These are phyloP conservation scores for Baorangia bicolor DNA, from an alignment of 768 basidiomycete genomes.

Conservation along the genomic window DNA sequence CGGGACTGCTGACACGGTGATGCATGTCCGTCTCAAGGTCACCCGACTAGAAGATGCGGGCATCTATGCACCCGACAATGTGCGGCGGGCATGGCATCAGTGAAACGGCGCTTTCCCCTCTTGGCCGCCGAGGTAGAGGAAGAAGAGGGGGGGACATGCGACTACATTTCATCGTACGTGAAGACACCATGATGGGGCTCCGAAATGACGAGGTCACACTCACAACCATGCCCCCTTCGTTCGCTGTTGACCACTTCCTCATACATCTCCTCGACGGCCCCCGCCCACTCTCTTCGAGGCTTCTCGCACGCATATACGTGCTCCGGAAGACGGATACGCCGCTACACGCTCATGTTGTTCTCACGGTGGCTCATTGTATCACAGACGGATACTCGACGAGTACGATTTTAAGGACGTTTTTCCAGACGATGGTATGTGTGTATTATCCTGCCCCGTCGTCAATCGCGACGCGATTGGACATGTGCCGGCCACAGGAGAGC, in stretches of 20 bases:
- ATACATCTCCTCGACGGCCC: background rate
- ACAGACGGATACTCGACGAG: background rate
- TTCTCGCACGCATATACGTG: background rate
- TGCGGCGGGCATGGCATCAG: background rate
- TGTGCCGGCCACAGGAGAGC: background rate
- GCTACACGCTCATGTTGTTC: background rate
- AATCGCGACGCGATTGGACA: background rate
- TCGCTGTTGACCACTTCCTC: background rate
- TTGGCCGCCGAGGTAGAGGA: background rate
- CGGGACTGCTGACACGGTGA: background rate
- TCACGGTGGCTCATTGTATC: background rate
- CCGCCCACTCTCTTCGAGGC: background rate
- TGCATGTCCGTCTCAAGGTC: background rate
- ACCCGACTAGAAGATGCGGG: background rate
- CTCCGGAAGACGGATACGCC: background rate
- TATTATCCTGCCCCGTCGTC: background rate
- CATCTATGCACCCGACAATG: background rate
- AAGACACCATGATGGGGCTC: background rate
- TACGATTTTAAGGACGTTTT: background rate
- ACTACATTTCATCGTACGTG: background rate
- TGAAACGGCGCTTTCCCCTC: background rate
- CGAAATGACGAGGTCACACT: background rate
- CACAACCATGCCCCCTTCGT: background rate
- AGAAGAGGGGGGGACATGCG: too few relatives aligned
- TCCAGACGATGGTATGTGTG: background rate